Conservation (phyloP, 257 asterid genomes). For the Plantago elongata region DNA sequence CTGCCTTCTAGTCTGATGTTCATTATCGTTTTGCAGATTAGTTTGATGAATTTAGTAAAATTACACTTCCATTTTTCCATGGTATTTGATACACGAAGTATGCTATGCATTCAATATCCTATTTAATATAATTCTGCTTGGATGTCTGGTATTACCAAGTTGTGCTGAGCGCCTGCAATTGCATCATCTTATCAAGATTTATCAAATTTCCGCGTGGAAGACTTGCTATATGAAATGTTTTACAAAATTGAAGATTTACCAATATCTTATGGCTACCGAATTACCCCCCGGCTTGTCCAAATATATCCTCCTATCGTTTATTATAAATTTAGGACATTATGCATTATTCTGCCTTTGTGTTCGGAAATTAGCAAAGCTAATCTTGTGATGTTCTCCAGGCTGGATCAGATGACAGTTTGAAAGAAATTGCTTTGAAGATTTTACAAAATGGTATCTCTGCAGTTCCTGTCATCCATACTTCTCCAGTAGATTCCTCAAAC, state of each 20-base stretch:
- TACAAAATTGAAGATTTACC: too few species aligned
- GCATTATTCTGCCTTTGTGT: slow-evolving; percentile 14
- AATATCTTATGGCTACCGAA: too few species aligned
- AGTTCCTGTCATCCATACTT: slow-evolving; percentile 72
- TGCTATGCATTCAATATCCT: background rate
- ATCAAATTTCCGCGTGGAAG: slow-evolving; percentile 5
- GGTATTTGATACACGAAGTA: slow-evolving; percentile 12
- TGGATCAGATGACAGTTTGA: slow-evolving; percentile 84
- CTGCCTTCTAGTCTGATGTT: background rate
- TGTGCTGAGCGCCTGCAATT: slow-evolving; percentile 16
- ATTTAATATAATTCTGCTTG: slow-evolving; percentile 1
- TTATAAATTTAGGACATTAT: background rate
- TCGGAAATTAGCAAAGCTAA: slow-evolving; percentile 13
- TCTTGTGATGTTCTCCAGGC: slow-evolving; percentile 49
- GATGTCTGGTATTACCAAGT: slow-evolving; percentile 9
- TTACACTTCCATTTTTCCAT: background rate
- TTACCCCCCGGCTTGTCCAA: background rate
- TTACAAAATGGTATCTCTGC: slow-evolving; percentile 69
- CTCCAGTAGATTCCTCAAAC: slow-evolving; percentile 57
- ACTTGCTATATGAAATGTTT: background rate
- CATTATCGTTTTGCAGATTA: too few species aligned
- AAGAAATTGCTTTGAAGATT: slow-evolving; percentile 74
- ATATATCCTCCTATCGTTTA: background rate
- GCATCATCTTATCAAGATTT: background rate
- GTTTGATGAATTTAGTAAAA: too few species aligned